Conservation (phyloP, 345 rosid species). For the Zanthoxylum bungeanum region DNA sequence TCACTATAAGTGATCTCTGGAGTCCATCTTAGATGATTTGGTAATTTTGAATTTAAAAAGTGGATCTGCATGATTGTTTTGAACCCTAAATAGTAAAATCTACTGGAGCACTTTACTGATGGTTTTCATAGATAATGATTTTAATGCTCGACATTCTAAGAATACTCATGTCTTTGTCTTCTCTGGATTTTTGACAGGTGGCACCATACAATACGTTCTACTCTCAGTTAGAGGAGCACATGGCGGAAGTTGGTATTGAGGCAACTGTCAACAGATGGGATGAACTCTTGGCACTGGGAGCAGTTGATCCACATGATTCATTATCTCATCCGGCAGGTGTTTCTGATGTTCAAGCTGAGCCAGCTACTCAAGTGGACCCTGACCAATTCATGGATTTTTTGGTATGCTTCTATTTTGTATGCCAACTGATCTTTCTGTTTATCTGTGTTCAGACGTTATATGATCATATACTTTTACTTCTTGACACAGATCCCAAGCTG, state of each 20-base stretch:
- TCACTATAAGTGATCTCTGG: background rate
- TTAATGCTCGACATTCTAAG: background rate
- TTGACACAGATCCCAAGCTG: conserved; percentile 82
- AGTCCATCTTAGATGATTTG: background rate
- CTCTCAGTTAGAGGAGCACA: conserved; percentile 86
- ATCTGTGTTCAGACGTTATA: background rate
- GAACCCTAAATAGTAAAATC: conserved; percentile 1
- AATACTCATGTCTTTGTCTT: conserved; percentile 2
- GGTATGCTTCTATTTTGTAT: conserved; percentile 39
- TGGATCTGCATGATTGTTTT: background rate
- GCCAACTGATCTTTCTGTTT: background rate
- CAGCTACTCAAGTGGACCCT: conserved; percentile 77
- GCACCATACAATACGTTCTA: conserved; percentile 95
- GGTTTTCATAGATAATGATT: background rate
- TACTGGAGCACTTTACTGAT: background rate
- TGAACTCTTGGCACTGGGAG: conserved; percentile 81
- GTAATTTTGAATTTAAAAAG: background rate
- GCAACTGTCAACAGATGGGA: conserved; percentile 86
- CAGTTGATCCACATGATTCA: conserved; percentile 94
- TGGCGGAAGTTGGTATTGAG: conserved; percentile 79
- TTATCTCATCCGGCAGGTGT: conserved; percentile 97
- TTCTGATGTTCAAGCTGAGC: conserved; percentile 87
- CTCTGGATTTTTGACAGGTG: conserved; percentile 49
- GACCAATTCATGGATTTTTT: conserved; percentile 90
- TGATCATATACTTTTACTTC: conserved; percentile 9